Evolutionary conservation across 768 basidiomycete genomes (phyloP), one percentile per base, ranked within the genome.

Genomic region (Gyrodon lividus): DNA sequence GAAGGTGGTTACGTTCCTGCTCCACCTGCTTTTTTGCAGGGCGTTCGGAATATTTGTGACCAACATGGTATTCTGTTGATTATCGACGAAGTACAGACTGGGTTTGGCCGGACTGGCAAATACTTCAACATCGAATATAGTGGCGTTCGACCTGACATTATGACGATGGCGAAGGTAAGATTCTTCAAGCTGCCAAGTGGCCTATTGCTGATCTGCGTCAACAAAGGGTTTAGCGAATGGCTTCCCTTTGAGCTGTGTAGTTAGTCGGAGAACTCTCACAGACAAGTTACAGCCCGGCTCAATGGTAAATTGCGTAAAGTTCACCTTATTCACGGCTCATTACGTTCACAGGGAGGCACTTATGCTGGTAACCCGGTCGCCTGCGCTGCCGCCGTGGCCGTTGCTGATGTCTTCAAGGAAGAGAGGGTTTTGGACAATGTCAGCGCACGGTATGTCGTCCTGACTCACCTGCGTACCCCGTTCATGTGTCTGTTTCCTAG

Each of bases 1-100:
- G 96, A 98, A 70, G 96, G 96, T 31, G 96, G 96, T 1, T 98
- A 98, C 69, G 89, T 97, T 14, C 85, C 91, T 24, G 91, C 93
- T 0, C 91, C 93, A 0, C 63, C 81, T 1, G 80, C 81, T 19
- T 98, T 89, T 74, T 69, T 98, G 52, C 77, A 80, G 41, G 92
- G 91, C 19, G 70, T 98, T 40, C 77, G 94, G 54, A 75, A 77
- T 46, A 76, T 94, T n/a, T 98, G 95, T 69, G 92, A 97, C 65
- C 77, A 86, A 66, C 77, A 98, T 65, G 83, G 78, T 8, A 89
- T 98, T 43, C 66, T 98, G 50, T 76, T 98, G 52, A 88, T 93
- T 60, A 69, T 88, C 35, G 90, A 93, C 54, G 91, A 93, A 67
- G 88, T 93, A 9, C 95, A 98, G 72, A 82, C 82, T 57, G 96